Percentiles rank a stretch among this genome's conserved stretches.
Conservation (phyloP, 2,329 filamentous ascomycete species). For the Penicillium sp. region DNA sequence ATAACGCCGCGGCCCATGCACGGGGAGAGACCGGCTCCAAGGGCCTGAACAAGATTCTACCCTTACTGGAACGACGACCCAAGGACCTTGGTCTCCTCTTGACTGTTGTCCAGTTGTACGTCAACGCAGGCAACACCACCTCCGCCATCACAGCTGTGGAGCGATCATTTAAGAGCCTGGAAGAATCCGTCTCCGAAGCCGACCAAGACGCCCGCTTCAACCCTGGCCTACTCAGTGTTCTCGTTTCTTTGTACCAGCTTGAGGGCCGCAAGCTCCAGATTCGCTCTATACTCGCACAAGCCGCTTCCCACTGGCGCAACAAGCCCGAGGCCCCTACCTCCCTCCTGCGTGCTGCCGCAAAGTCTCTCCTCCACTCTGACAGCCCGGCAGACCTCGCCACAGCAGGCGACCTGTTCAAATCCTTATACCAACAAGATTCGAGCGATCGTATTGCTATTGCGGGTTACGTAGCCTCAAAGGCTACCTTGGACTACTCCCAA, state of each 20-base stretch:
- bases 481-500: slow-evolving; percentile 49
- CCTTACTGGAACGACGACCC: slow-evolving; percentile 71
- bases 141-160: slow-evolving; percentile 76
- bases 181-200: slow-evolving; percentile 57
- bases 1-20: slow-evolving; percentile 74
- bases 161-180: slow-evolving; percentile 70
- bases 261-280: slow-evolving; percentile 73
- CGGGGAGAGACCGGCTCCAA: slow-evolving; percentile 60
- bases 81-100: slow-evolving; percentile 78
- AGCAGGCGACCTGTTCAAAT: slow-evolving; percentile 77
- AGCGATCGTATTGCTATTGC: slow-evolving; percentile 70
- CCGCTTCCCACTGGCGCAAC: slow-evolving; percentile 76
- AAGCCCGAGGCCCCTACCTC: slow-evolving; percentile 61
- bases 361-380: slow-evolving; percentile 75
- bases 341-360: slow-evolving; percentile 78
- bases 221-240: slow-evolving; percentile 78
- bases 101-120: slow-evolving; percentile 78
- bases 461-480: slow-evolving; percentile 82
- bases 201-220: slow-evolving; percentile 74
- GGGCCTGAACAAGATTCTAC: slow-evolving; percentile 68
- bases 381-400: slow-evolving; percentile 66
- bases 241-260: slow-evolving; percentile 74
- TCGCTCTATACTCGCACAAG: slow-evolving; percentile 73
- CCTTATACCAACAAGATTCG: slow-evolving; percentile 65
- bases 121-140: slow-evolving; percentile 68